These are phyloP conservation scores for Cylindrodendrum hubeiense DNA, from an alignment of 2,329 filamentous ascomycete genomes.

Conservation along the genomic window DNA sequence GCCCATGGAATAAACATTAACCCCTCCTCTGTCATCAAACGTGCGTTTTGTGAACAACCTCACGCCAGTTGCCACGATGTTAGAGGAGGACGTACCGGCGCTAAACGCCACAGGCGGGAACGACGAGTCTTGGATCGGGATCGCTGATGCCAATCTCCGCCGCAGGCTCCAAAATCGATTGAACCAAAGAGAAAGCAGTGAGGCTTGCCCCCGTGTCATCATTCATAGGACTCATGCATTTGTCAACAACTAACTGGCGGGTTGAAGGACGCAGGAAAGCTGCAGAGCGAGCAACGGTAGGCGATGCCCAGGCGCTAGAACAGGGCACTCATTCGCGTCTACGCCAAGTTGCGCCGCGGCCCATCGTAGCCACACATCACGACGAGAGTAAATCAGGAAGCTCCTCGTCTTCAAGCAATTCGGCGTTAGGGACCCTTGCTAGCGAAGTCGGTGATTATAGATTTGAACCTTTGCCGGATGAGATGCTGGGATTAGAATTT, in stretches of 20 bases:
- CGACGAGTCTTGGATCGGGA: background rate
- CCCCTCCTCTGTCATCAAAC: background rate
- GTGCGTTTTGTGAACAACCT: background rate
- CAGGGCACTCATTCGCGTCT: background rate
- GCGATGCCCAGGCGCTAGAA: background rate
- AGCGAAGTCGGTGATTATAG: background rate
- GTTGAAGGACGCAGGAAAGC: background rate
- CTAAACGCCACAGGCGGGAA: background rate
- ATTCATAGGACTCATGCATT: background rate
- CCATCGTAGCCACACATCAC: background rate
- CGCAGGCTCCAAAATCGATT: background rate
- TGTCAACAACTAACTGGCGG: background rate
- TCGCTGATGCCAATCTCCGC: background rate
- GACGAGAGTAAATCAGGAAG: background rate
- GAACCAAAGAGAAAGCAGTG: background rate
- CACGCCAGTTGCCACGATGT: background rate
- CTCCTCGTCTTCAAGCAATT: too few relatives aligned
- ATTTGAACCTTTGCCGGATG: background rate
- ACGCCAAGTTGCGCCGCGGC: background rate
- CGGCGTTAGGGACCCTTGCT: background rate
- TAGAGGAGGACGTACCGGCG: background rate
- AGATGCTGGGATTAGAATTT: background rate
- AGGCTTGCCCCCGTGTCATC: background rate
- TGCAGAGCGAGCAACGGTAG: background rate
- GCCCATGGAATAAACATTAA: background rate